phyloP scores from a whole-genome alignment of 2,329 filamentous ascomycete species.

The Penicillium sp. region DNA sequence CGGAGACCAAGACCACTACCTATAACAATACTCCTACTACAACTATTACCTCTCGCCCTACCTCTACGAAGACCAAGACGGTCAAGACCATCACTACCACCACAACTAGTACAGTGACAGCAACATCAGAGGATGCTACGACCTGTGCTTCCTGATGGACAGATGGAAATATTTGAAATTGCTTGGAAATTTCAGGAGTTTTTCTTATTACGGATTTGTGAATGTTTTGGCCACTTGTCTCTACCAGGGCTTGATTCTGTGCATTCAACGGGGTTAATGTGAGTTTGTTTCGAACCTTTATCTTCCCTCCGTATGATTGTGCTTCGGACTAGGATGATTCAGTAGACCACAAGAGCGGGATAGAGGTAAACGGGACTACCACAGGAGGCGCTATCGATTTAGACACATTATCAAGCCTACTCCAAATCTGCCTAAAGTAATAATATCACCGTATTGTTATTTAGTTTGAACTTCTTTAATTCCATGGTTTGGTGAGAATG shows the following conservation, averaged over 20 bases:
- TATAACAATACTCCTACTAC: background rate
- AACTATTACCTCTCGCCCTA: background rate
- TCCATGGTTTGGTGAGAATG: too few species aligned
- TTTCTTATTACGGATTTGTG: background rate
- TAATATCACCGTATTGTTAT: too few species aligned
- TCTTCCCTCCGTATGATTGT: background rate
- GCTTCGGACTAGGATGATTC: too few species aligned
- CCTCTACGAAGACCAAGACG: background rate
- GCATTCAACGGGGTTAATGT: background rate
- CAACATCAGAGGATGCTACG: constrained; percentile 2
- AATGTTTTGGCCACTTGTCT: too few species aligned
- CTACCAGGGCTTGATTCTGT: background rate
- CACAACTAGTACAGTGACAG: constrained; percentile 1
- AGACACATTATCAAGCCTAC: too few species aligned
- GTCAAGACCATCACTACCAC: constrained; percentile 2
- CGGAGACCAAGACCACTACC: background rate
- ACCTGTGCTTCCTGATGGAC: background rate
- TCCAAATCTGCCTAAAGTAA: too few species aligned
- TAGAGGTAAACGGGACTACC: too few species aligned
- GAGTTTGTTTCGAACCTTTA: background rate
- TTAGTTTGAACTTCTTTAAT: too few species aligned
- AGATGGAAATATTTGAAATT: background rate
- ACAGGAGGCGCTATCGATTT: too few species aligned
- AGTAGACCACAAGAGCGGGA: too few species aligned
- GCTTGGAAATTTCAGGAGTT: background rate